phyloP scores from a whole-genome alignment of 768 basidiomycete genomes.

The Phanerochaete carnosa region DNA sequence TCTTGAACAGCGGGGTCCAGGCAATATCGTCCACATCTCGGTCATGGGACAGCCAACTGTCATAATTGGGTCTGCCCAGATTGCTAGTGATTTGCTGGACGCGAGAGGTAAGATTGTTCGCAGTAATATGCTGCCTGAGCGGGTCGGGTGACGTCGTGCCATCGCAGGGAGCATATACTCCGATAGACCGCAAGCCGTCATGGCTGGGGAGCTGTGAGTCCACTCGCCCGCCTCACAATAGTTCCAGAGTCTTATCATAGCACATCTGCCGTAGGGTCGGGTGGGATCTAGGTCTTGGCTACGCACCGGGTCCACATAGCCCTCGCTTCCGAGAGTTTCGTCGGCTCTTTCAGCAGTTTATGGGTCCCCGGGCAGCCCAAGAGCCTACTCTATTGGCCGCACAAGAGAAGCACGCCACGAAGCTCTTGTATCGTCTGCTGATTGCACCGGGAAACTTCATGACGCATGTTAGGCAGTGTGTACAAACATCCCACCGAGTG shows the following conservation, averaged over 20 bases:
- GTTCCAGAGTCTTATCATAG: neutral
- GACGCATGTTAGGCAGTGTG: conserved; percentile 21
- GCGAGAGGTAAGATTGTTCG: conserved; percentile 3
- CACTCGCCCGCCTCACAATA: neutral
- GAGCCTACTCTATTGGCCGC: conserved; percentile 13
- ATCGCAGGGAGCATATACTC: conserved; percentile 30
- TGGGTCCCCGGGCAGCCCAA: conserved; percentile 29
- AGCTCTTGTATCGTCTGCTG: conserved; percentile 17
- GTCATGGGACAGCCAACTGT: conserved; percentile 12
- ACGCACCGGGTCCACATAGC: conserved; percentile 28
- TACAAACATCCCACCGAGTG: neutral
- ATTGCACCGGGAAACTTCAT: conserved; percentile 16
- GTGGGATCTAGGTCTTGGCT: conserved; percentile 34
- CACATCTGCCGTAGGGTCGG: conserved; percentile 24
- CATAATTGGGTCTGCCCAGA: conserved; percentile 10
- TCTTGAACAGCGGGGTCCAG: neutral
- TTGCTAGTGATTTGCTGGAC: conserved; percentile 12
- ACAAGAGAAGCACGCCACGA: conserved; percentile 17
- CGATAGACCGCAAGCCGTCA: conserved; percentile 27
- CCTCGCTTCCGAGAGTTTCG: conserved; percentile 34
- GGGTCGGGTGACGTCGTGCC: neutral
- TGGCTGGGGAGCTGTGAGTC: conserved; percentile 32
- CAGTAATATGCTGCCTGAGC: neutral
- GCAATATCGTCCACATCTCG: conserved; percentile 9
- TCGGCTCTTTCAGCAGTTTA: conserved; percentile 29